Conservation (phyloP, 2,329 filamentous ascomycete genomes). For the Ilyonectria destructans region DNA sequence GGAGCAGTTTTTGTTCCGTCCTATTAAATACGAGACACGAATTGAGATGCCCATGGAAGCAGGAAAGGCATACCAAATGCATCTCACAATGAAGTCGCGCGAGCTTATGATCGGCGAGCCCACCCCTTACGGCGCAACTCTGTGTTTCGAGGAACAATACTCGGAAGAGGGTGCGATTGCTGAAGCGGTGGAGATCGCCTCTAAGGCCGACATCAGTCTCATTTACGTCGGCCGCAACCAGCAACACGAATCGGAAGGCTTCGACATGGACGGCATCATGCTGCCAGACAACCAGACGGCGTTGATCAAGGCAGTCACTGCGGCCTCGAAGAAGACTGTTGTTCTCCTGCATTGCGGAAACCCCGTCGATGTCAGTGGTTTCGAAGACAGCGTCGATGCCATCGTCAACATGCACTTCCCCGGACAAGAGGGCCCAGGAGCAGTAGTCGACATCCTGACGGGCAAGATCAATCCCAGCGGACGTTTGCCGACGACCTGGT, state of each 20-base stretch:
- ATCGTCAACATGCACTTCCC: slow-evolving; percentile 36
- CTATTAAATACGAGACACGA: slow-evolving; percentile 25
- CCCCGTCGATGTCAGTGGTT: slow-evolving; percentile 32
- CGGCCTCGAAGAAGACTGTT: slow-evolving; percentile 28
- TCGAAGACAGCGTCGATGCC: slow-evolving; percentile 33
- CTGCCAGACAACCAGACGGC: slow-evolving; percentile 31
- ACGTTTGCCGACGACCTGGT: slow-evolving; percentile 35
- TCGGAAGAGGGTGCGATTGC: slow-evolving; percentile 25
- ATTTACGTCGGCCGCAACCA: slow-evolving; percentile 38
- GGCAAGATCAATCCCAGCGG: slow-evolving; percentile 33
- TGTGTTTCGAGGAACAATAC: slow-evolving; percentile 39
- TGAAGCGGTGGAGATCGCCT: slow-evolving; percentile 30
- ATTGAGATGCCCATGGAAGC: slow-evolving; percentile 28
- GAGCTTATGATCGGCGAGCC: slow-evolving; percentile 25
- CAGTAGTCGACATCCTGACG: slow-evolving; percentile 24
- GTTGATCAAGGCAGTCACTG: slow-evolving; percentile 34
- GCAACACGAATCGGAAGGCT: slow-evolving; percentile 39
- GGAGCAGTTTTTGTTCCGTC: slow-evolving; percentile 38
- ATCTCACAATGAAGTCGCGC: slow-evolving; percentile 21
- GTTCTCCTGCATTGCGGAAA: slow-evolving; percentile 38
- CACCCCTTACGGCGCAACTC: slow-evolving; percentile 28
- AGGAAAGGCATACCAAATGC: slow-evolving; percentile 21
- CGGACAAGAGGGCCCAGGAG: slow-evolving; percentile 36
- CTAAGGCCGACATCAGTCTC: slow-evolving; percentile 17
- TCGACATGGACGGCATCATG: slow-evolving; percentile 33